Conservation (phyloP, 345 rosid genomes). For the Gossypium anomalum region DNA sequence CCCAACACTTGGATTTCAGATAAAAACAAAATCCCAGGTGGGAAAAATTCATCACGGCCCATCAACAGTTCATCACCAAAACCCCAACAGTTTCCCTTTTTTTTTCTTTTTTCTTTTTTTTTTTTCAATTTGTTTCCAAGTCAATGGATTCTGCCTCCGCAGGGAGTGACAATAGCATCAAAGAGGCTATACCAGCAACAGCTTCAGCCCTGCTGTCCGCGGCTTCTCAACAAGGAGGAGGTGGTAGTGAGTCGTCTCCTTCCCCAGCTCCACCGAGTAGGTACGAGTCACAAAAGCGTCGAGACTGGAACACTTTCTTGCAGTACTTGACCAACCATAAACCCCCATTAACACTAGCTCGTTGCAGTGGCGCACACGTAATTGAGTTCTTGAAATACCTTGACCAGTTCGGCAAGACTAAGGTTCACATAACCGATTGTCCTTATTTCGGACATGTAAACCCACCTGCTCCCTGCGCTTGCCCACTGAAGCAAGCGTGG, state of each 20-base stretch:
- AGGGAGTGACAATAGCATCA: conserved; percentile 22
- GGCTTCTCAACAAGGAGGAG: neutral
- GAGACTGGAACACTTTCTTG: conserved; percentile 75
- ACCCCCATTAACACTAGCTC: conserved; percentile 50
- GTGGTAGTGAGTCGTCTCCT: conserved; percentile 14
- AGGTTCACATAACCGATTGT: conserved; percentile 54
- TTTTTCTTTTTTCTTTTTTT: rapidly evolving
- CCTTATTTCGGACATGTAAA: conserved; percentile 57
- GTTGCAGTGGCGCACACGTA: conserved; percentile 72
- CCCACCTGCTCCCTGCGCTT: conserved; percentile 61
- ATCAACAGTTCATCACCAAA: neutral
- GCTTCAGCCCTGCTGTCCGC: conserved; percentile 6
- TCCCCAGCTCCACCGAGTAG: conserved; percentile 46
- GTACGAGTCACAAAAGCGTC: conserved; percentile 63
- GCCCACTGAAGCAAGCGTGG: conserved; percentile 74
- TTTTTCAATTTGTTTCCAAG: neutral
- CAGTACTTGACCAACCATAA: conserved; percentile 66
- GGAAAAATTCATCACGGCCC: neutral
- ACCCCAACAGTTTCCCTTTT: neutral
- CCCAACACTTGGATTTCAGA: neutral
- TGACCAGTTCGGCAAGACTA: conserved; percentile 72
- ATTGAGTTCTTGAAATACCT: conserved; percentile 65
- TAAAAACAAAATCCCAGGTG: neutral
- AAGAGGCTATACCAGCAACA: conserved; percentile 21
- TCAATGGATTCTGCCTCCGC: conserved; percentile 34